Base-by-base conservation (phyloP, 805 yeast genomes). In the Scheffersomyces amazonensis region DNA sequence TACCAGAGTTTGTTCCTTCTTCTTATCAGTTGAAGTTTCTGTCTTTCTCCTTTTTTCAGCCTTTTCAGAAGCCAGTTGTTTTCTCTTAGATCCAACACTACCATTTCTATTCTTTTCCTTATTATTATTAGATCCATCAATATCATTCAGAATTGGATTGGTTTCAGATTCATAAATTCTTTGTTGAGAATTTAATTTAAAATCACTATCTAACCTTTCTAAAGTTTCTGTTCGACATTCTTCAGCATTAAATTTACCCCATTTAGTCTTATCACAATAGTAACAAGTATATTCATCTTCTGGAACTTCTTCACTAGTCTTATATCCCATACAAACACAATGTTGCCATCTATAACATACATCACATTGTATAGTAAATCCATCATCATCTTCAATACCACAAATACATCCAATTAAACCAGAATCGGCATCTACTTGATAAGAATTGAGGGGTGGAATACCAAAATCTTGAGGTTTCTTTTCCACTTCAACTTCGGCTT, bases 291-390 rank as follows among this genome's bases (percentile, higher is more conserved):
- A 90, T 40, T 63, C 71, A 37, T 78, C 79, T 39, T 88, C 96
- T 0, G 96, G 96, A 0, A 81, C 95, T 35, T 84, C 81, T 28
- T 78, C 83, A 41, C 76, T 78, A 32, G 81, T 76, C 32, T 70
- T 70, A 40, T 86, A 87, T 6, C 83, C 84, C 77, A 88, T 87
- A 61, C 98, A 90, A n/a, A 78, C 71, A 19, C 93, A 89, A 64
- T 90, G 98, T 57, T 90, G 96, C 97, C 97, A 90, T 44, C 96
- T 78, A 59, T 77, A 82, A 60, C 98, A 90, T 23, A 78, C 73
- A 57, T 89, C 96, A 65, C 99, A 93, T 63, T 93, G 98, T 44
- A 93, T 86, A 17, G 95, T 90, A 53, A 87, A 83, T 0, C 97
- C 97, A 50, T 91, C 93, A 62, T 88, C 96, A 43, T 87, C 95